phyloP scores from a whole-genome alignment of 1,284 basidiomycete genomes.

The Leccinum subrobustum region DNA sequence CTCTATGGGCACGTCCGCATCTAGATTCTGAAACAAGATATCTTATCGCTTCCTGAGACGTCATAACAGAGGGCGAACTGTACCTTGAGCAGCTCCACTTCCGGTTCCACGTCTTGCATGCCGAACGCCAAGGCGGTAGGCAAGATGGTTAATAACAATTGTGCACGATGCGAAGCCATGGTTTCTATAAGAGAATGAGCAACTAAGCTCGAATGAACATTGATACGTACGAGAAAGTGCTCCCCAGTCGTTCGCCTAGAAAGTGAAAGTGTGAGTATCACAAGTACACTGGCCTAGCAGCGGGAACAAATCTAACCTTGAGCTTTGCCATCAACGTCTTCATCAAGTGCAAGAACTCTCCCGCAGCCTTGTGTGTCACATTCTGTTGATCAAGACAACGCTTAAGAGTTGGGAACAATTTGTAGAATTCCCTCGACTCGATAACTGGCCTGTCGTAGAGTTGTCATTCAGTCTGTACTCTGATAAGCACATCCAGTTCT shows the following conservation, averaged over 20 bases:
- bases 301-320: conserved; percentile 40
- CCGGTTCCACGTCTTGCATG: conserved; percentile 42
- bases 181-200: conserved; percentile 41
- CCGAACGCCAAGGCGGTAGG: conserved; percentile 47
- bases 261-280: too few relatives aligned
- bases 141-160: conserved; percentile 41
- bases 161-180: conserved; percentile 52
- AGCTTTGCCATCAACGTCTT: conserved; percentile 50
- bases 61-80: neutral
- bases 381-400: conserved; percentile 45
- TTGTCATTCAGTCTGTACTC: neutral
- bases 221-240: conserved; percentile 48
- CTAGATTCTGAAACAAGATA: conserved; percentile 40
- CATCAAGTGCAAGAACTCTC: conserved; percentile 45
- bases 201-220: neutral
- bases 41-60: neutral
- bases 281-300: too few relatives aligned
- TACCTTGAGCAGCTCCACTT: conserved; percentile 50
- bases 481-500: neutral
- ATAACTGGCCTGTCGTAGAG: conserved; percentile 50
- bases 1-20: conserved; percentile 42
- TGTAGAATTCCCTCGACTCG: conserved; percentile 57
- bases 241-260: conserved; percentile 61
- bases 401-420: conserved; percentile 47
- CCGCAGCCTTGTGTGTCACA: conserved; percentile 48